Conservation (phyloP, 805 yeast genomes). For the Wickerhamiella sorbophila region DNA sequence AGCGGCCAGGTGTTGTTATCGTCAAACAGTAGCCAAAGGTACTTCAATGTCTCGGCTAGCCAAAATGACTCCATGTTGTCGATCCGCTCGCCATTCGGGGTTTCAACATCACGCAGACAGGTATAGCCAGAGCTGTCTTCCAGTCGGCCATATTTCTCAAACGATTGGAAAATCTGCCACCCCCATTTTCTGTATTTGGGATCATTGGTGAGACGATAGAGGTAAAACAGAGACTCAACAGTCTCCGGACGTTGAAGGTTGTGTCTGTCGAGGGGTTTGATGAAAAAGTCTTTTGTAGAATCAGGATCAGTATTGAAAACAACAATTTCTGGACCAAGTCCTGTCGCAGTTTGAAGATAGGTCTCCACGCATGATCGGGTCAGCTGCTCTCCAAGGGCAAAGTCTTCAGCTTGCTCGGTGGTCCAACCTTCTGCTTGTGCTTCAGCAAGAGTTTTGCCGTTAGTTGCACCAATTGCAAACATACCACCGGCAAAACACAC, state of each 20-base stretch:
- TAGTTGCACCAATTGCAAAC: conserved; percentile 31
- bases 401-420: conserved; percentile 30
- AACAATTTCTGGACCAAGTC: conserved; percentile 79
- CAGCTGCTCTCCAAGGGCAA: conserved; percentile 28
- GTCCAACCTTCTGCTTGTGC: conserved; percentile 17
- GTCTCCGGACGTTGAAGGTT: conserved; percentile 66
- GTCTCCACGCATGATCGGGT: conserved; percentile 30
- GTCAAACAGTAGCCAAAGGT: conserved; percentile 36
- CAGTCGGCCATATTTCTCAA: conserved; percentile 17
- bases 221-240: conserved; percentile 43
- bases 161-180: conserved; percentile 32
- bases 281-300: conserved; percentile 18
- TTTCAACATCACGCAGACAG: conserved; percentile 30
- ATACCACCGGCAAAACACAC: conserved; percentile 43
- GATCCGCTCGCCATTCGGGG: conserved; percentile 18
- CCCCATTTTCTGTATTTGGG: conserved; percentile 42
- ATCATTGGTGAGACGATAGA: conserved; percentile 50
- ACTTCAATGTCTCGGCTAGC: conserved; percentile 47
- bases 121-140: conserved; percentile 24
- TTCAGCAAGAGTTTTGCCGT: conserved; percentile 26
- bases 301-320: conserved; percentile 51
- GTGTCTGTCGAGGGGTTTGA: conserved; percentile 56
- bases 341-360: conserved; percentile 44
- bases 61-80: conserved; percentile 38
- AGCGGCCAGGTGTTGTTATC: conserved; percentile 30